Percentiles rank a stretch among this genome's conserved stretches.
Conservation (phyloP, 225 moss, liverwort and hornwort species). For the Neckera pumila region DNA sequence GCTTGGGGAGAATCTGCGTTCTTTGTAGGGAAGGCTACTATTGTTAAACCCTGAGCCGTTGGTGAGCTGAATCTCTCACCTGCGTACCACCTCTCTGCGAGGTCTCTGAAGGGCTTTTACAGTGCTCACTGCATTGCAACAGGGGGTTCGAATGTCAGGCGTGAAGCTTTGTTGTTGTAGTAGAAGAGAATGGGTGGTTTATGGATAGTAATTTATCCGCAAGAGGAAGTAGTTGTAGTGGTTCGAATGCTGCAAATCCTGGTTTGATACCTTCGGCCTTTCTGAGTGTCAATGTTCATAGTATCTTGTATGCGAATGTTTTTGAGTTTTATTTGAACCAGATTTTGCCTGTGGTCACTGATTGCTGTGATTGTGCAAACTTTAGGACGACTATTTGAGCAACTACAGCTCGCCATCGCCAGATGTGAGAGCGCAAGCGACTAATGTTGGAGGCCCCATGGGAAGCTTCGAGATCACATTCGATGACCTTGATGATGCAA, state of each 20-base stretch:
- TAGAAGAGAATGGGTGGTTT: not conserved
- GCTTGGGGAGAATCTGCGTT: not conserved
- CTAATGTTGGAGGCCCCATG: constrained; percentile 6
- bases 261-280: not conserved
- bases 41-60: not conserved
- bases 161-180: not conserved
- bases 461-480: constrained; percentile 54
- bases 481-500: constrained; percentile 31
- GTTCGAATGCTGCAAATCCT: not conserved
- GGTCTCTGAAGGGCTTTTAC: not conserved
- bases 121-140: not conserved
- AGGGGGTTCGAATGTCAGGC: not conserved
- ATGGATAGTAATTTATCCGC: not conserved
- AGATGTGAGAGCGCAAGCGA: constrained; percentile 17
- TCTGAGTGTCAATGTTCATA: not conserved
- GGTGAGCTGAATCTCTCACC: not conserved
- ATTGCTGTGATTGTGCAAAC: not conserved
- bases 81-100: not conserved
- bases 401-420: constrained; percentile 41
- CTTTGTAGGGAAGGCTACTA: not conserved
- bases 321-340: not conserved
- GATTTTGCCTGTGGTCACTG: not conserved
- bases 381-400: constrained; percentile 46
- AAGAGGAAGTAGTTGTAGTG: not conserved
- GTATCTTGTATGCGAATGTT: not conserved